A percentile compares a stretch with the other conserved stretches of the same genome.
Evolutionary conservation across 441 rosid species (phyloP).

Genomic region (Brassica balearica): DNA sequence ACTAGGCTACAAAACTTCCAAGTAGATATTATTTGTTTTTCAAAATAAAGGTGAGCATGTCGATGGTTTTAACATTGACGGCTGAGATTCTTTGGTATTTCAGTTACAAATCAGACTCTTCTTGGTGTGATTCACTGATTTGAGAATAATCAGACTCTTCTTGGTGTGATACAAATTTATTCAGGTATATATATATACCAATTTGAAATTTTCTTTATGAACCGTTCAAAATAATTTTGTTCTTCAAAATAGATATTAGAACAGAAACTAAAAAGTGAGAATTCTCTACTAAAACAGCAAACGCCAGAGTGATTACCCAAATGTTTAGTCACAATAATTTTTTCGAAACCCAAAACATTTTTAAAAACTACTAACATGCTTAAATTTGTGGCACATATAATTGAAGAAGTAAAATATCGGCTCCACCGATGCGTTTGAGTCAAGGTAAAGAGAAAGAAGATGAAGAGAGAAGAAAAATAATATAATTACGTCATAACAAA

Average conservation of each 20-base stretch:
- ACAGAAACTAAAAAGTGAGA: neutral
- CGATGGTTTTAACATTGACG: slow-evolving; percentile 16
- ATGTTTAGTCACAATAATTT: neutral
- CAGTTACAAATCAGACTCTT: neutral
- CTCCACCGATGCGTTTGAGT: slow-evolving; percentile 33
- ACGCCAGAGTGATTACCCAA: neutral
- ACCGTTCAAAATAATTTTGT: neutral
- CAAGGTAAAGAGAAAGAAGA: slow-evolving; percentile 23
- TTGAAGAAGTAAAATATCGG: neutral
- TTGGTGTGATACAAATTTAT: neutral
- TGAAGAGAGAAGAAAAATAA: neutral
- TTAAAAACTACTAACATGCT: neutral
- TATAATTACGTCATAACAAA: neutral
- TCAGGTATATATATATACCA: neutral
- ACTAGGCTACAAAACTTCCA: slow-evolving; percentile 42
- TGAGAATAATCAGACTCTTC: neutral
- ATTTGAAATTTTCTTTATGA: neutral
- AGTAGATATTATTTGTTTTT: slow-evolving; percentile 29
- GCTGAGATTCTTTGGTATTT: slow-evolving; percentile 7
- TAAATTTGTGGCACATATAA: neutral
- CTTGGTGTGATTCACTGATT: neutral
- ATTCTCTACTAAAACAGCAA: neutral
- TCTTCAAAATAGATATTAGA: neutral
- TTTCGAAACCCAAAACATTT: neutral
- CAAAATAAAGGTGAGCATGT: slow-evolving; percentile 8